Evolutionary conservation across 2,329 filamentous ascomycete species (phyloP), one percentile per base, ranked within the genome.

Genomic region (Stylonectria norvegica): DNA sequence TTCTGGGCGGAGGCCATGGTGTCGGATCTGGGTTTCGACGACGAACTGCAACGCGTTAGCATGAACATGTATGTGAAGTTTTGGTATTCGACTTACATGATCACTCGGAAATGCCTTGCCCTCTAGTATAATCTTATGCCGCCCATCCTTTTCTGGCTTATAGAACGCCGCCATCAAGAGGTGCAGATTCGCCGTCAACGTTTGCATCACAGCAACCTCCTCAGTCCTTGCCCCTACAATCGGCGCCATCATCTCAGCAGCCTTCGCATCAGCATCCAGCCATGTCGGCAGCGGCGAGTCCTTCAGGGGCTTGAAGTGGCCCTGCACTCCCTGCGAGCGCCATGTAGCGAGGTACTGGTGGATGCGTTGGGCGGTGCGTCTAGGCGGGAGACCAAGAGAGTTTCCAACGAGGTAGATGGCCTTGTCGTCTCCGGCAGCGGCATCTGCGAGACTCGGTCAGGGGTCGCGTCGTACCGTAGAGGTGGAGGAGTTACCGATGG

Each of bases 21-120:
- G 78, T 16, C 70, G 67, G 30, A 93, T 79, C 60, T 93, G 88
- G 8, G 85, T 89, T 60, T 88, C 81, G 30, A 89, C 77, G 6
- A 85, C 85, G 60, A 88, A 93, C 79, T 87, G 50, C 9, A 27
- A 23, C 20, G 22, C 28, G 23, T 55, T 42, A 55, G 45, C 32
- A 14, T 20, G 10, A 23, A 10, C 11, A 11, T 12, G 12, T 5
- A n/a, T 9, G 0, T 17, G n/a, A n/a, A n/a, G n/a, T n/a, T n/a
- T n/a, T 3, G 12, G 20, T 11, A 11, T 4, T 7, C 19, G 22
- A 46, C 53, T 18, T 71, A 83, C 82, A 63, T 88, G 84, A 56
- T 94, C 88, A 61, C 84, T 89, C 0, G 88, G 89, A 52, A 94
- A 94, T 0, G 88, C 86, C 59, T 89, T 90, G 58, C 84, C 83